Evolutionary conservation across 345 rosid species (phyloP).

Genomic region (Excoecaria agallocha): DNA sequence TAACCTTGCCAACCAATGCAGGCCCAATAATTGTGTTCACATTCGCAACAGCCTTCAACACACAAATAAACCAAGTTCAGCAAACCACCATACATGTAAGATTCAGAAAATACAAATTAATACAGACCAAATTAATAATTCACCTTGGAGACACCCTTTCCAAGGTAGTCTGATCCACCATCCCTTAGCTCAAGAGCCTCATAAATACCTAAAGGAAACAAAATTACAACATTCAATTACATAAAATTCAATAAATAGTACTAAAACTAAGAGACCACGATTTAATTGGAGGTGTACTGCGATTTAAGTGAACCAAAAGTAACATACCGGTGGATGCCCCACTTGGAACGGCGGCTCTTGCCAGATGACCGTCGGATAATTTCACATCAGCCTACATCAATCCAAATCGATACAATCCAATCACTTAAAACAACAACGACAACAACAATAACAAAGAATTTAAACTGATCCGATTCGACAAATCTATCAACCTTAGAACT

Average conservation of each 20-base stretch:
- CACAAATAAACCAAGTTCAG: not conserved
- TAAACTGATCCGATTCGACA: not conserved
- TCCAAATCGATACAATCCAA: conserved; percentile 11
- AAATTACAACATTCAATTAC: not conserved
- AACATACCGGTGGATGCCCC: conserved; percentile 66
- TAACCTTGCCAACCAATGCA: conserved; percentile 66
- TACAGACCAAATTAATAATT: not conserved
- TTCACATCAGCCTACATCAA: conserved; percentile 42
- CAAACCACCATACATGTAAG: too few relatives aligned
- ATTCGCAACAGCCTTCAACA: conserved; percentile 53
- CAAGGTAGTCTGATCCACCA: conserved; percentile 66
- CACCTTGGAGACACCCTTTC: conserved; percentile 72
- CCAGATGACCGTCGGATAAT: conserved; percentile 40
- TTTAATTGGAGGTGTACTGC: not conserved
- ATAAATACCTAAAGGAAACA: conserved; percentile 43
- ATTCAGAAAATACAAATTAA: not conserved
- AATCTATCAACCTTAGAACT: not conserved
- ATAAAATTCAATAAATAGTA: not conserved
- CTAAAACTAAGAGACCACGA: not conserved
- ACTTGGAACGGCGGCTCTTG: conserved; percentile 71
- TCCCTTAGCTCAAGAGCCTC: conserved; percentile 68
- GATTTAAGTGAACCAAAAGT: not conserved
- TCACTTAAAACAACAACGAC: not conserved
- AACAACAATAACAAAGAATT: too few relatives aligned
- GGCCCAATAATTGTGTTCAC: conserved; percentile 60